Evolutionary conservation across 2,329 filamentous ascomycete species (phyloP).

Genomic region (Penicillium corylophilum): DNA sequence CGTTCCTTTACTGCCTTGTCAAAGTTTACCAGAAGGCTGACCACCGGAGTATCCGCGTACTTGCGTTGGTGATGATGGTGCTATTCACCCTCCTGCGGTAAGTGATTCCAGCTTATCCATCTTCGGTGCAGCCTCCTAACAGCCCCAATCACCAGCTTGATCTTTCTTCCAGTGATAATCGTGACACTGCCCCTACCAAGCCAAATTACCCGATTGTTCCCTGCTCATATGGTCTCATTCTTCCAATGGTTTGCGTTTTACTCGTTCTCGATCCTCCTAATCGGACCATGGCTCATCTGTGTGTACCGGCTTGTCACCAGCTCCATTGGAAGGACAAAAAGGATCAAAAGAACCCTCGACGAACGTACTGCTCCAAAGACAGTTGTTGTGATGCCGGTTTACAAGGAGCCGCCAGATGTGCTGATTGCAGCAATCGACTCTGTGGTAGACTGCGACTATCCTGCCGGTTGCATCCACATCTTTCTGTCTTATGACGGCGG

Average conservation of each 20-base stretch:
- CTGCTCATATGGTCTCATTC: conserved; percentile 63
- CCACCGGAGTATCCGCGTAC: conserved; percentile 74
- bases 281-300: conserved; percentile 88
- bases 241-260: conserved; percentile 97
- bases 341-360: conserved; percentile 80
- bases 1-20: conserved; percentile 84
- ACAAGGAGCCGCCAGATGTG: conserved; percentile 83
- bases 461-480: conserved; percentile 85
- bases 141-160: conserved; percentile 53
- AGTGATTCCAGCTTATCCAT: conserved; percentile 15
- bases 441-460: conserved; percentile 90
- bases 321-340: conserved; percentile 75
- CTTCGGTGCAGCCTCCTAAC: conserved; percentile 1
- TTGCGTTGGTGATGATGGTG: conserved; percentile 73
- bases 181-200: conserved; percentile 83
- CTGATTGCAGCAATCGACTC: conserved; percentile 86
- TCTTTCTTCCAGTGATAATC: conserved; percentile 92
- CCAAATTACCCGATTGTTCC: conserved; percentile 71
- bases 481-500: conserved; percentile 95
- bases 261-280: conserved; percentile 81
- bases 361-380: conserved; percentile 87
- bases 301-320: conserved; percentile 88
- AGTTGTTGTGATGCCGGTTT: conserved; percentile 95
- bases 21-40: conserved; percentile 91
- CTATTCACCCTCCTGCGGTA: conserved; percentile 76